Base-by-base conservation (phyloP, 805 yeast genomes). In the Ogataea chonburiensis region DNA sequence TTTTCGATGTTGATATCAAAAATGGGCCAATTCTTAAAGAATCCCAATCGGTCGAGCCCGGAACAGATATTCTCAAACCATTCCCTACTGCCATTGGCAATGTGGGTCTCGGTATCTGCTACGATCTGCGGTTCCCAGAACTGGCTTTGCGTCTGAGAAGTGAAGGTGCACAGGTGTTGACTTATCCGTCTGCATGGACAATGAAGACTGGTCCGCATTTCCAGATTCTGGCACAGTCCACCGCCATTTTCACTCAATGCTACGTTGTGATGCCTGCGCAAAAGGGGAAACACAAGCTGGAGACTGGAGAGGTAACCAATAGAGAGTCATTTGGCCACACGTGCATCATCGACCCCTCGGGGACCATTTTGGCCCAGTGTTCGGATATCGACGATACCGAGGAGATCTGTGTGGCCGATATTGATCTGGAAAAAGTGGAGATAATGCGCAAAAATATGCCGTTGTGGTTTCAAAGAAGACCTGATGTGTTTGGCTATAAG, bases 141-240 rank as follows among this genome's bases (percentile, higher is more conserved):
- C 62, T 85, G 31, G 79, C 93, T 1, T 50, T 82, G 22, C 61
- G 79, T 25, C 61, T 85, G 22, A 64, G 95, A 34, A 55, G 74
- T 7, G 49, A 63, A 34, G 95, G 96, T 3, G 95, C 96, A 1
- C 72, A 86, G 40, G 65, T 91, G 15, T 49, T 91, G 24, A 74
- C 91, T 3, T 91, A 68, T 50, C 98, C 98, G 0, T 81, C 94
- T 17, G 98, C 98, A 0, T 93, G 94, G 69, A 93, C 96, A 0
- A 75, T 84, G 55, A 79, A 80, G 45, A 91, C 98, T 0, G 98
- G 98, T 1, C 86, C 91, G 1, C 98, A 91, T 54, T 91, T 97
- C 95, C 78, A 78, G 35, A 58, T 75, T 1, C 66, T 91, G 34
- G 96, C 86, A 2, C 68, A 77, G 17, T 82, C 95, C 0, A 67